A percentile compares a stretch with the other conserved stretches of the same genome.
phyloP scores from a whole-genome alignment of 164 flowering plant species.

The Vitis vinifera region ASM3070453v1 NC_081817.1:1632001-1632500 shows the following conservation, averaged over 20 bases:
- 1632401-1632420: neutral
- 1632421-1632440: conserved; percentile 19
- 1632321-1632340: neutral
- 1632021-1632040: no score
- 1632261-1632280: conserved; percentile 13
- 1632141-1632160: neutral
- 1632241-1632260: conserved; percentile 24
- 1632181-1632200: neutral
- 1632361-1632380: neutral
- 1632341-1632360: conserved; percentile 2
- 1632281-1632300: conserved; percentile 21
- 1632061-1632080: conserved; percentile 5
- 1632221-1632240: neutral
- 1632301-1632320: conserved; percentile 10
- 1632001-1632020: no score
- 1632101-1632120: neutral
- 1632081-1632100: neutral
- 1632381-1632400: conserved; percentile 15
- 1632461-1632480: conserved; percentile 19
- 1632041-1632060: neutral
- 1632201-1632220: neutral
- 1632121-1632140: conserved; percentile 1
- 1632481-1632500: conserved; percentile 17
- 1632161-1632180: conserved; percentile 4
- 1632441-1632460: conserved; percentile 18